Conservation (phyloP, 768 basidiomycete genomes). For the Sarcomyxa edulis region DNA sequence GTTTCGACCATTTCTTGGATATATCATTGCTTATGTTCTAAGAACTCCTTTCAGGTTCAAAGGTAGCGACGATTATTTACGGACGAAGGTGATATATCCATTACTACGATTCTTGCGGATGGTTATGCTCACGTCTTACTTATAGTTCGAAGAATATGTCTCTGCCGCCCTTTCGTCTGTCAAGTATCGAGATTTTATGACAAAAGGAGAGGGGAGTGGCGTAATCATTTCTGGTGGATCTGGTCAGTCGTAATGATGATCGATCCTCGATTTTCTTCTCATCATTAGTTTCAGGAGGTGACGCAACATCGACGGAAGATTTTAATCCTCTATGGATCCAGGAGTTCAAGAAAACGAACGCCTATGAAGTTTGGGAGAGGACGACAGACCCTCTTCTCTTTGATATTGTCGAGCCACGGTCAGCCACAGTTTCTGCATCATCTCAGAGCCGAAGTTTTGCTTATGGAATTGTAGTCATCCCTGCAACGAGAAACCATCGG, state of each 20-base stretch:
- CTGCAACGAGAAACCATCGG: conserved; percentile 85
- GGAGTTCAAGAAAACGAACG: conserved; percentile 84
- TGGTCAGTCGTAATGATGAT: conserved; percentile 25
- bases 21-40: conserved; percentile 3
- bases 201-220: conserved; percentile 57
- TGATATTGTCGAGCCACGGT: conserved; percentile 94
- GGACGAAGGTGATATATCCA: conserved; percentile 58
- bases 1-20: not conserved
- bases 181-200: conserved; percentile 84
- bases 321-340: conserved; percentile 87
- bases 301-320: conserved; percentile 59
- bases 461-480: conserved; percentile 89
- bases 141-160: conserved; percentile 91
- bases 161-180: conserved; percentile 82
- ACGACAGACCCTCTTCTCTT: conserved; percentile 91
- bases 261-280: conserved; percentile 3
- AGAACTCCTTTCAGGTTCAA: conserved; percentile 58
- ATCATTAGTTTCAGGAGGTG: conserved; percentile 32
- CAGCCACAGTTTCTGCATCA: conserved; percentile 11
- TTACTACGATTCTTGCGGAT: not conserved
- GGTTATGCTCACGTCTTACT: not conserved
- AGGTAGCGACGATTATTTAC: conserved; percentile 93
- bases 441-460: not conserved
- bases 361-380: conserved; percentile 86
- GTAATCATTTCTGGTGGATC: conserved; percentile 66